A percentile compares a stretch with the other conserved stretches of the same genome.
These are phyloP conservation scores for Apiotrichum mycotoxinovorans DNA, from an alignment of 1,284 basidiomycete species.

Conservation along the genomic window DNA sequence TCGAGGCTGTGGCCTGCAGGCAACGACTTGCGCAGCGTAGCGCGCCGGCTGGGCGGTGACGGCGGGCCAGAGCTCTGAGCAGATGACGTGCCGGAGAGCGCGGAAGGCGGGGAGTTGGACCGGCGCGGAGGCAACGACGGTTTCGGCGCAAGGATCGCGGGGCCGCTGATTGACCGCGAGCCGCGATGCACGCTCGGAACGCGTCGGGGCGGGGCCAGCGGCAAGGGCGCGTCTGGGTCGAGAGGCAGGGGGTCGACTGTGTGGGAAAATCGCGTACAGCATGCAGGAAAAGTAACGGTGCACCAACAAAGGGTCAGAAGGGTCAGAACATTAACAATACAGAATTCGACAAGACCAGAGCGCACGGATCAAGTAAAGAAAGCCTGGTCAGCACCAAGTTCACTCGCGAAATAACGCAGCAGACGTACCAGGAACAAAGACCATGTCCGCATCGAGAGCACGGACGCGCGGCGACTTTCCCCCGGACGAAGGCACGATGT, in stretches of 20 bases:
- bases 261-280: background rate
- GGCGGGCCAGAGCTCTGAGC: background rate
- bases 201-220: conserved; percentile 15
- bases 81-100: background rate
- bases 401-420: background rate
- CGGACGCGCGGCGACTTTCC: background rate
- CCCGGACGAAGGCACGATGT: background rate
- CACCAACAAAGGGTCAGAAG: too few relatives aligned
- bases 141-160: background rate
- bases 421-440: conserved; percentile 20
- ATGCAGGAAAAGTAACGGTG: too few relatives aligned
- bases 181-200: background rate
- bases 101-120: background rate
- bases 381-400: background rate
- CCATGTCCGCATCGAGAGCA: conserved; percentile 15
- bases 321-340: too few relatives aligned
- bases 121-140: conserved; percentile 2
- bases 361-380: background rate
- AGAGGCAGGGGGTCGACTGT: conserved; percentile 22
- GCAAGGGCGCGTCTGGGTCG: conserved; percentile 2
- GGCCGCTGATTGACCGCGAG: background rate
- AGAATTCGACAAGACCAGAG: background rate
- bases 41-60: background rate
- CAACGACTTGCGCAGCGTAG: background rate
- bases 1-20: conserved; percentile 8